Evolutionary conservation across 2,329 filamentous ascomycete genomes (phyloP), one percentile per base, ranked within the genome.

Genomic region (Aspergillus fumigatus): DNA sequence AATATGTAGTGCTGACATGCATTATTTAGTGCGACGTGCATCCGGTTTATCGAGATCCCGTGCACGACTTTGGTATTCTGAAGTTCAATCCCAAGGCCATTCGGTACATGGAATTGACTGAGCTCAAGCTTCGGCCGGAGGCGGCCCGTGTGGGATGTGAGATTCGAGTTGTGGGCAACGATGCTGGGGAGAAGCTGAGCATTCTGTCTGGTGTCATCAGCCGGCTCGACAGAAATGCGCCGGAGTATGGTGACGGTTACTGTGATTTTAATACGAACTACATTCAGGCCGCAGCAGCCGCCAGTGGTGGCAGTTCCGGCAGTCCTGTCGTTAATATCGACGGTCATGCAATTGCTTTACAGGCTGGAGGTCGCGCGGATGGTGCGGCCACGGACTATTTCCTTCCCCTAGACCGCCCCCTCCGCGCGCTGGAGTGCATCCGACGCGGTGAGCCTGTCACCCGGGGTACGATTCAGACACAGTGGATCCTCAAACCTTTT

Each of bases 321-420:
- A 96, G 90, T 85, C 94, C 94, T 0, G 94, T 99, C 0, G 92
- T 99, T 59, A 96, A 97, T 75, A 89, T 96, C 59, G 90, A 96
- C 73, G 94, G 94, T 10, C 88, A 87, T 70, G 94, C 92, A 4
- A 88, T 99, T 55, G 94, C 94, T 41, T 78, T 99, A 48, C 94
- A 99, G 75, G 94, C 94, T 48, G 94, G 95, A 60, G 94, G 94
- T 48, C 85, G 94, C 74, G 89, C 90, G 29, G 94, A 99, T 70
- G 93, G 93, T 58, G 94, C 94, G 48, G 93, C 95, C 11, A 99
- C 94, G 21, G 94, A 99, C 73, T 99, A 99, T 74, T 97, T 99
- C 75, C 80, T 99, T 4, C 94, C 94, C 1, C 81, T 99, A 14
- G 93, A 99, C 72, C 88, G 94, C 55, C 94, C 95, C 0, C 76